Conservation (phyloP, 345 rosid genomes). For the Populus ilicifolia region DNA sequence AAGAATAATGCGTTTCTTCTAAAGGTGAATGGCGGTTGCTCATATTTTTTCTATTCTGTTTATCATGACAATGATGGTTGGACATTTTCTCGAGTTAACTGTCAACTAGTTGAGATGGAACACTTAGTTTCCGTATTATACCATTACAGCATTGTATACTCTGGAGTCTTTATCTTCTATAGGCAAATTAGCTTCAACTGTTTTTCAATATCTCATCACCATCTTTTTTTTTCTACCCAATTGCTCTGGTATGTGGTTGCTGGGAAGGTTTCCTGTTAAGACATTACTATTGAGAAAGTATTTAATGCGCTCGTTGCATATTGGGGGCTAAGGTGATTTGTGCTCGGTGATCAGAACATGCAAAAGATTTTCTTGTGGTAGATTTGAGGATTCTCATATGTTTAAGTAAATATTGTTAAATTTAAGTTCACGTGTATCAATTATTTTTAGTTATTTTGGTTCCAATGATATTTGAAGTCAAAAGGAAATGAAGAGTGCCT, state of each 20-base stretch:
- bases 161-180: background rate
- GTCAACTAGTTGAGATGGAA: background rate
- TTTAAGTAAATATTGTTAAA: too few species aligned
- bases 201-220: background rate
- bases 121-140: background rate
- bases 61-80: background rate
- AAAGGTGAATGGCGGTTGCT: constrained; percentile 9
- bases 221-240: background rate
- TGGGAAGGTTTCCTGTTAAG: background rate
- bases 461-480: too few species aligned
- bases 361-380: too few species aligned
- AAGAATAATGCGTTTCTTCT: background rate
- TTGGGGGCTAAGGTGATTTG: too few species aligned
- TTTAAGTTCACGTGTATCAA: too few species aligned
- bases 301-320: too few species aligned
- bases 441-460: too few species aligned
- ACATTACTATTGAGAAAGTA: background rate
- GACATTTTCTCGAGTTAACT: background rate
- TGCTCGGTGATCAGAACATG: too few species aligned
- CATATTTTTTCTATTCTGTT: background rate
- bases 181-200: background rate
- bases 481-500: too few species aligned
- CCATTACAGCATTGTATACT: background rate
- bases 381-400: too few species aligned
- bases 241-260: background rate